phyloP scores from a whole-genome alignment of 257 asterid genomes.

The Solanum ossicruentum region DNA sequence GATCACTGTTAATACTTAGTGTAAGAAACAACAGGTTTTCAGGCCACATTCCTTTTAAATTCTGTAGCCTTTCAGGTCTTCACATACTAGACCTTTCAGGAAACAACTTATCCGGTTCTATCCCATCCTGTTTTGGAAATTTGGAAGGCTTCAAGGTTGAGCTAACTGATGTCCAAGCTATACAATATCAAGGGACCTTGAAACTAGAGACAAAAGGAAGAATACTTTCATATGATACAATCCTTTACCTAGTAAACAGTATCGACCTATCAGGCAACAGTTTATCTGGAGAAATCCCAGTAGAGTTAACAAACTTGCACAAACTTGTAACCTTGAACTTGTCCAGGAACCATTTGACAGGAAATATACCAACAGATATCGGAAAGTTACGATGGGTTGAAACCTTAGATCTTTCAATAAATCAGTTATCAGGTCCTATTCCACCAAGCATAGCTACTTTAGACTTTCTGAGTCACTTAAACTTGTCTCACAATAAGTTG shows the following conservation, averaged over 20 bases:
- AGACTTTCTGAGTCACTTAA: slow-evolving; percentile 18
- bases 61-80: slow-evolving; percentile 15
- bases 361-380: slow-evolving; percentile 10
- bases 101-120: slow-evolving; percentile 10
- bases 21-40: slow-evolving; percentile 13
- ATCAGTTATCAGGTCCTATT: slow-evolving; percentile 14
- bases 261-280: slow-evolving; percentile 20
- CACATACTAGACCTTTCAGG: slow-evolving; percentile 20
- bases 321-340: slow-evolving; percentile 22
- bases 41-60: slow-evolving; percentile 9
- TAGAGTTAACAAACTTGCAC: slow-evolving; percentile 3
- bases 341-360: slow-evolving; percentile 22
- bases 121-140: slow-evolving; percentile 19
- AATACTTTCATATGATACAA: not conserved
- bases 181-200: not conserved
- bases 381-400: slow-evolving; percentile 9
- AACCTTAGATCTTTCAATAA: slow-evolving; percentile 17
- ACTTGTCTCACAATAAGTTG: slow-evolving; percentile 22
- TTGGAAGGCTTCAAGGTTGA: slow-evolving; percentile 13
- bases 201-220: slow-evolving; percentile 20
- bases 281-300: slow-evolving; percentile 19
- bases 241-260: slow-evolving; percentile 22
- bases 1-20: slow-evolving; percentile 13
- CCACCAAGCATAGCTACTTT: slow-evolving; percentile 15
- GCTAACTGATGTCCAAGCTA: not conserved